phyloP scores from a whole-genome alignment of 306 rosid species.

The Ziziphus jujuba region DNA sequence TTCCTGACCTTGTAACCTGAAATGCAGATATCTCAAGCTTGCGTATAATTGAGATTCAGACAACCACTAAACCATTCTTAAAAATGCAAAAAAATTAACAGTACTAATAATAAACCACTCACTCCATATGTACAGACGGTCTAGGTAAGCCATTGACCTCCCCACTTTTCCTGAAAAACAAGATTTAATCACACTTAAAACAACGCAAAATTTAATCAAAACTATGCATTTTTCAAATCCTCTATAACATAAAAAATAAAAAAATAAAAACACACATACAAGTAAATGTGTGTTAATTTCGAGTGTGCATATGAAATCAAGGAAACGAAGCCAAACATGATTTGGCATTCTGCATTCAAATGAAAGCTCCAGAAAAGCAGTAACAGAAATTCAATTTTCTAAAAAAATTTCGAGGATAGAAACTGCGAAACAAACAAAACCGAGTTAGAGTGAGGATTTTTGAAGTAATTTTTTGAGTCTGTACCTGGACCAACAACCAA shows the following conservation, averaged over 20 bases:
- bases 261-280: neutral
- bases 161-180: slow-evolving; percentile 41
- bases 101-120: neutral
- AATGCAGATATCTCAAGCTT: slow-evolving; percentile 12
- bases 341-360: no score
- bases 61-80: neutral
- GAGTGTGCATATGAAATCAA: no score
- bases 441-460: neutral
- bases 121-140: slow-evolving; percentile 31
- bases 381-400: no score
- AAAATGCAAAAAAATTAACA: neutral
- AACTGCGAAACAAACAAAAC: neutral
- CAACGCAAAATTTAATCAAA: neutral
- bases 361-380: no score
- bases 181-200: neutral
- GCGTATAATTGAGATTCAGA: neutral
- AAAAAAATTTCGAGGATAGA: no score
- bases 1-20: slow-evolving; percentile 47
- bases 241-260: neutral
- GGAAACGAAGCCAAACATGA: no score
- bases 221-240: neutral
- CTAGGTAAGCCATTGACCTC: slow-evolving; percentile 34
- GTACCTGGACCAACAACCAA: slow-evolving; percentile 49
- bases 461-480: no score
- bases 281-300: no score